Evolutionary conservation across 73 alveolate genomes (phyloP), one percentile per base, ranked within the genome.

Genomic region (Stentor coeruleus): DNA sequence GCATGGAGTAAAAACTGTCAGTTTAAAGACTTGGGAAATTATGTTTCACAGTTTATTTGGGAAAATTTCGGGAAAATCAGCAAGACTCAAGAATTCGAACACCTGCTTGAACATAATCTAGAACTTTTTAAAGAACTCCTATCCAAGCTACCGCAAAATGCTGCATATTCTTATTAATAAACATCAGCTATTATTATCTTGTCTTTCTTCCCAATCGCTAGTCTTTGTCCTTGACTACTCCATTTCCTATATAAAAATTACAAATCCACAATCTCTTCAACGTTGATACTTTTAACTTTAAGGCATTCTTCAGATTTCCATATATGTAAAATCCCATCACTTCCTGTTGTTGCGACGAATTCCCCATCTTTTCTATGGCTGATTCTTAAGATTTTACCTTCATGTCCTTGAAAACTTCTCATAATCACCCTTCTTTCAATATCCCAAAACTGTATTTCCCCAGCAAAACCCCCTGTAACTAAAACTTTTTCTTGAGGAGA

Each of bases 361-460:
- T 49, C 66, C 20, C 66, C 66, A 49, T 49, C 66, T 11, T 49
- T 20, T 49, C 66, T 6, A 49, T 11, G 20, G 28, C 6, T 20
- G 20, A 49, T 49, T 20, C 66, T 49, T 20, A 49, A 49, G 66
- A 49, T 49, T 49, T 49, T 49, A 11, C 66, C 66, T 49, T 6
- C 6, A 49, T 49, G 66, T 49, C 66, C 66, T 49, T 49, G 66
- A 49, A 49, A 49, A 20, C 66, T 49, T 11, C 20, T 49, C 28
- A 6, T 6, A 49, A 49, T 49, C 28, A 49, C 66, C 66, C 66
- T 6, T 49, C 66, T 49, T 49, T 49, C 66, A 49, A 49, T 49
- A 49, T 49, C 66, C 66, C 66, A 49, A 49, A 49, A 49, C 66
- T 49, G 66, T 11, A 49, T 49, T 49, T 49, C 66, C 66, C 66